Conservation (phyloP, 2,329 filamentous ascomycete genomes). For the Remersonia thermophila region DNA sequence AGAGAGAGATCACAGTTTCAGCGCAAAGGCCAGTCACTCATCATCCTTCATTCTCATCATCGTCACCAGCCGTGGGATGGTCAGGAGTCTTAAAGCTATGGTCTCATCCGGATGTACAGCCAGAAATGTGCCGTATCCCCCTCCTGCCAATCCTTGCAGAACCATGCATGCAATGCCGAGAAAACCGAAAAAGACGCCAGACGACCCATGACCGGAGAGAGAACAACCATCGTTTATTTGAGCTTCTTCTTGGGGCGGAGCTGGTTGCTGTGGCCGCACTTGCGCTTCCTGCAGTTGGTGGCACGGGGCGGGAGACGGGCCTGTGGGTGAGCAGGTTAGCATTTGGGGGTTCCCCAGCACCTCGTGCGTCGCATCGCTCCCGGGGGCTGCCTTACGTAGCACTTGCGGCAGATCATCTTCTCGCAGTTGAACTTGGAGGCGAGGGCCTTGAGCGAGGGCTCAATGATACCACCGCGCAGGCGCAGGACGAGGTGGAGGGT, state of each 20-base stretch:
- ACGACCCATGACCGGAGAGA: slow-evolving; percentile 18
- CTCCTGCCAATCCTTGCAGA: slow-evolving; percentile 15
- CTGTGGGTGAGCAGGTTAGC: slow-evolving; percentile 24
- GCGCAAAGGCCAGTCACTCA: too few species aligned
- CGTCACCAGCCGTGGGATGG: slow-evolving; percentile 5
- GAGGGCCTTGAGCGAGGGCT: slow-evolving; percentile 96
- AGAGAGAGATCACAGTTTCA: not conserved
- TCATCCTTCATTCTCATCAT: too few species aligned
- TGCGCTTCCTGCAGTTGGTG: slow-evolving; percentile 99
- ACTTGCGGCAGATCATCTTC: slow-evolving; percentile 99
- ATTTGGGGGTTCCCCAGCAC: too few species aligned
- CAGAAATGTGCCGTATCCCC: slow-evolving; percentile 7
- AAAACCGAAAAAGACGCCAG: slow-evolving; percentile 29
- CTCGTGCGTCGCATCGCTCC: not conserved
- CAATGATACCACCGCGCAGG: slow-evolving; percentile 98
- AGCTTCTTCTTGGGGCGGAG: slow-evolving; percentile 99
- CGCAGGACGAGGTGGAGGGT: slow-evolving; percentile 97
- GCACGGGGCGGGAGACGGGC: slow-evolving; percentile 90
- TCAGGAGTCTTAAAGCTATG: slow-evolving; percentile 19
- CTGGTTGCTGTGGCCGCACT: slow-evolving; percentile 99
- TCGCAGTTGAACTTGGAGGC: slow-evolving; percentile 99
- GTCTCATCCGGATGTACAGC: slow-evolving; percentile 18
- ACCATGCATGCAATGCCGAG: slow-evolving; percentile 14
- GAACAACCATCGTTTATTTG: slow-evolving; percentile 54
- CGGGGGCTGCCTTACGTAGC: slow-evolving; percentile 66